Percentiles rank a stretch among this genome's conserved stretches.
Conservation (phyloP, 2,329 filamentous ascomycete genomes). For the Neofusicoccum umdonicola region DNA sequence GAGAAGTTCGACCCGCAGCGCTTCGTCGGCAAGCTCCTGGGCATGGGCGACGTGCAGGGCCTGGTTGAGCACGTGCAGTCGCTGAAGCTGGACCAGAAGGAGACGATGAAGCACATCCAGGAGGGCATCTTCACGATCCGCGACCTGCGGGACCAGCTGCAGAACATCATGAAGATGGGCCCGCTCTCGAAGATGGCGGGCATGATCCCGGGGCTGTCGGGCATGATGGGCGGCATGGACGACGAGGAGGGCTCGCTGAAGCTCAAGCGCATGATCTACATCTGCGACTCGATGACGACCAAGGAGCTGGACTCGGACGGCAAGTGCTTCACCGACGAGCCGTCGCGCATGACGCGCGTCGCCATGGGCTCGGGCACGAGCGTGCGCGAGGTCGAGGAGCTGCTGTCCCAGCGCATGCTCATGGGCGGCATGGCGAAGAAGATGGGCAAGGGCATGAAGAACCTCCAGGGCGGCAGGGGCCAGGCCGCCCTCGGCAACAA, state of each 20-base stretch:
- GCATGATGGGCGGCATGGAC: conserved; percentile 93
- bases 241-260: conserved; percentile 94
- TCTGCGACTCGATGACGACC: conserved; percentile 96
- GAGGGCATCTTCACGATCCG: conserved; percentile 95
- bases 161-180: conserved; percentile 99
- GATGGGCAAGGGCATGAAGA: conserved; percentile 96
- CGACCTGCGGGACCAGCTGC: conserved; percentile 90
- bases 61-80: conserved; percentile 95
- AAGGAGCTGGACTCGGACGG: conserved; percentile 95
- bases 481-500: conserved; percentile 87
- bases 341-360: conserved; percentile 86
- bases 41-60: conserved; percentile 96
- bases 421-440: conserved; percentile 99
- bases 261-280: conserved; percentile 97
- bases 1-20: conserved; percentile 90
- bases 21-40: conserved; percentile 89
- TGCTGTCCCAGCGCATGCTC: conserved; percentile 97
- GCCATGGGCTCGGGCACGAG: conserved; percentile 86
- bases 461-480: conserved; percentile 90
- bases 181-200: conserved; percentile 95
- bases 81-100: conserved; percentile 93
- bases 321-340: conserved; percentile 89
- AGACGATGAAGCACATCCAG: conserved; percentile 98
- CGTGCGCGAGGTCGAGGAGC: conserved; percentile 89
- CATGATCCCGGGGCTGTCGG: conserved; percentile 95